phyloP scores from a whole-genome alignment of 2,329 filamentous ascomycete species.

The Sarocladium brachiariae region DNA sequence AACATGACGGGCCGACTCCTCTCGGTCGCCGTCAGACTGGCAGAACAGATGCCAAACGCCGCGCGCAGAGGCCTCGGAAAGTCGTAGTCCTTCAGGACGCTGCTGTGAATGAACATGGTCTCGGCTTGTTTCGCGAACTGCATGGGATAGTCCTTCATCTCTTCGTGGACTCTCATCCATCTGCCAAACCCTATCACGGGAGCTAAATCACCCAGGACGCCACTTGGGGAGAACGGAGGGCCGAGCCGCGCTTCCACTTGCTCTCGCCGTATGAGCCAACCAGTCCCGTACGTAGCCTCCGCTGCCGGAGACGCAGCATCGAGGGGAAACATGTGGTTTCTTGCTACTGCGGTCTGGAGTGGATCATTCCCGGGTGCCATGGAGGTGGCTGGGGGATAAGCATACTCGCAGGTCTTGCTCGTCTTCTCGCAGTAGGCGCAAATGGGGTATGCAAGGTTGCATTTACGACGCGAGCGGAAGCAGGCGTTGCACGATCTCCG shows the following conservation, averaged over 20 bases:
- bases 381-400: constrained; percentile 9
- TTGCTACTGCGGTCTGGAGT: constrained; percentile 6
- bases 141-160: constrained; percentile 9
- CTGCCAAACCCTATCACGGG: neutral
- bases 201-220: neutral
- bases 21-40: constrained; percentile 6
- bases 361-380: neutral
- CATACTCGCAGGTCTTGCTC: constrained; percentile 11
- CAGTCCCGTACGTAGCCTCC: neutral
- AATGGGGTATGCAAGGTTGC: constrained; percentile 11
- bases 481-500: constrained; percentile 12
- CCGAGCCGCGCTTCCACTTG: neutral
- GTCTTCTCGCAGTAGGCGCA: constrained; percentile 10
- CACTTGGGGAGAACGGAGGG: neutral
- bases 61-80: constrained; percentile 10
- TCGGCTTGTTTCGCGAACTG: constrained; percentile 10
- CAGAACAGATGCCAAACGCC: constrained; percentile 12
- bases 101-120: constrained; percentile 12
- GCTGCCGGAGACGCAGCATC: too few species aligned
- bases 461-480: constrained; percentile 11
- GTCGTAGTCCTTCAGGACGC: neutral
- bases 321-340: too few species aligned
- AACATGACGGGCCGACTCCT: constrained; percentile 9
- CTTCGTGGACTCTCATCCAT: neutral
- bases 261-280: neutral